Conservation (phyloP, 2,329 filamentous ascomycete genomes). For the Penicillium sclerotigenum region DNA sequence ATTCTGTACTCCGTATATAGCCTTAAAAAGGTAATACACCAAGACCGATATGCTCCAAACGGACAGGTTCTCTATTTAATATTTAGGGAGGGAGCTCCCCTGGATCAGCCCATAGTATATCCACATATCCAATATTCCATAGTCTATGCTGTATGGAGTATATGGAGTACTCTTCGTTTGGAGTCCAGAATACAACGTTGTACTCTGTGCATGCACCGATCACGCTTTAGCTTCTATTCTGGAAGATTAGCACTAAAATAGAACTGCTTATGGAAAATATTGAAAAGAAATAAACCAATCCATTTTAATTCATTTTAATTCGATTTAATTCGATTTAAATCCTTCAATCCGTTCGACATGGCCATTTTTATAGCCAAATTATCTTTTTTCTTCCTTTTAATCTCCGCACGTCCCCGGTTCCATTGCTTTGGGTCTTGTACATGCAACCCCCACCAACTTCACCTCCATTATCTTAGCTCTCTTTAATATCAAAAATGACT, state of each 20-base stretch:
- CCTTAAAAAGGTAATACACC: not conserved
- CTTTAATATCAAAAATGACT: not conserved
- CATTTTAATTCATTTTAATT: no score
- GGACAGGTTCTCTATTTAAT: not conserved
- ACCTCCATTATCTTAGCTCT: not conserved
- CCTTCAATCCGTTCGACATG: not conserved
- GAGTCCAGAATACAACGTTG: not conserved
- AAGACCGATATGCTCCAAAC: not conserved
- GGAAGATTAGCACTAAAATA: not conserved
- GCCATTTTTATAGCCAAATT: not conserved
- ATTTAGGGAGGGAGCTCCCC: slow-evolving; percentile 5
- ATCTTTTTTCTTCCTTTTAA: slow-evolving; percentile 9
- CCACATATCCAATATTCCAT: not conserved
- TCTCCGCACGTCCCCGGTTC: slow-evolving; percentile 26
- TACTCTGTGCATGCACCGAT: not conserved
- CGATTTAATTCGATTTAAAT: not conserved
- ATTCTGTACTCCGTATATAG: no score
- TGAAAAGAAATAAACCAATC: not conserved
- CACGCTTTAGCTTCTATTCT: not conserved
- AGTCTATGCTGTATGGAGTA: no score
- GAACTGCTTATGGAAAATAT: not conserved
- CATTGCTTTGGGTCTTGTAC: slow-evolving; percentile 19
- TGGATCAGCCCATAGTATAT: slow-evolving; percentile 10
- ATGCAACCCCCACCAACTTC: slow-evolving; percentile 16
- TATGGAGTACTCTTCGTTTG: not conserved